Evolutionary conservation across 768 basidiomycete genomes (phyloP), one percentile per base, ranked within the genome.

Genomic region (Boletus rubropictus): DNA sequence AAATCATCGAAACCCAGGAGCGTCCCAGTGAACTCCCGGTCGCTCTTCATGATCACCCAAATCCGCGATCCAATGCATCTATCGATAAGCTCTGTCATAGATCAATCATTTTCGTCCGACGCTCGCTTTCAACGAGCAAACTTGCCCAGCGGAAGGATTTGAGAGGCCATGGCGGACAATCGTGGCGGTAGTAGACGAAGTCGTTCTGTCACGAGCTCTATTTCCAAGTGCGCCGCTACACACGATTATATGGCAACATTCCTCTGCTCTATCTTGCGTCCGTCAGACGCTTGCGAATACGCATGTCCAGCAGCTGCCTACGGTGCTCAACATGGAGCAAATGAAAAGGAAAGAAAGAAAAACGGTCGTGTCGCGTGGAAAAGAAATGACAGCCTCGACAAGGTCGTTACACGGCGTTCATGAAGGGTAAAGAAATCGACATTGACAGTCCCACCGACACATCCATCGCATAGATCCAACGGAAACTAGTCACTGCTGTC

Each of bases 1-100:
- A 95, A 99, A 69, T 99, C 95, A 65, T 99, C 95, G 59, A 99
- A 99, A 2, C 95, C 95, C 28, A 95, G 76, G 34, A 99, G 74
- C 3, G 84, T 96, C 10, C 95, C 95, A 20, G 88, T 89, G 70
- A 97, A 99, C 71, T 99, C 95, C 38, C 92, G 85, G 52, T 99
- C 93, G 57, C 78, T 84, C 73, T 97, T 98, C 91, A 96, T 97
- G 65, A 98, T 82, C 59, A 98, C 95, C 90, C 92, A 96, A 62
- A 98, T 94, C 40, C 82, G 81, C 28, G 92, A 95, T 47, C 95
- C 95, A 64, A 97, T 98, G 64, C 95, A 97, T 65, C 89, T 80
- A 67, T 99, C 95, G 60, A 99, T 95, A 36, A 99, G 77, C 67
- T 98, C 95, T 94, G 44, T 46, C 25, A 37, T 7, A 20, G n/a